Percentiles rank a stretch among this genome's conserved stretches.
These are phyloP conservation scores for Plantago rigida DNA, from an alignment of 305 asterid genomes.

Conservation along the genomic window DNA sequence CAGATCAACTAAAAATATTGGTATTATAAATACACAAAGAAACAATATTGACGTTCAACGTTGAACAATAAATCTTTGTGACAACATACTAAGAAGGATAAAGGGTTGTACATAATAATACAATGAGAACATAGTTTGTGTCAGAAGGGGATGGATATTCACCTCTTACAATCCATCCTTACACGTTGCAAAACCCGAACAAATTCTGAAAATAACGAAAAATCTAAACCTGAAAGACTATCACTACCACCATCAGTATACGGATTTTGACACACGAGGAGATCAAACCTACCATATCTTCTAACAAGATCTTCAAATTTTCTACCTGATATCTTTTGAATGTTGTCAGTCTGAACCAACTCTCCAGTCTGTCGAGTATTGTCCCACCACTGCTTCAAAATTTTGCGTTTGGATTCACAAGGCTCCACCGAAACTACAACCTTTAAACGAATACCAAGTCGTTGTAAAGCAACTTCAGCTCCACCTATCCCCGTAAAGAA, in stretches of 20 bases:
- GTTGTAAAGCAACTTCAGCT: slow-evolving; percentile 59
- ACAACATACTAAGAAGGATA: too few species aligned
- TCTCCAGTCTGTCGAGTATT: slow-evolving; percentile 52
- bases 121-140: not conserved
- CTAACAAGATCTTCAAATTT: slow-evolving; percentile 45
- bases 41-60: not conserved
- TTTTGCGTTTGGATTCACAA: slow-evolving; percentile 45
- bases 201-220: slow-evolving; percentile 60
- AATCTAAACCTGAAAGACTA: slow-evolving; percentile 40
- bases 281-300: slow-evolving; percentile 47
- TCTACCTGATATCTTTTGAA: slow-evolving; percentile 33
- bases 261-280: slow-evolving; percentile 65
- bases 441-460: slow-evolving; percentile 61
- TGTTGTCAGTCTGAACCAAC: slow-evolving; percentile 55
- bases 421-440: slow-evolving; percentile 61
- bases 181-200: slow-evolving; percentile 64
- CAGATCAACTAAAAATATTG: not conserved
- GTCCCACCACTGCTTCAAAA: slow-evolving; percentile 79
- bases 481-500: slow-evolving; percentile 70
- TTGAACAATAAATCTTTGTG: too few species aligned
- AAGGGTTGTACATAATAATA: not conserved
- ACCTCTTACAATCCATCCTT: slow-evolving; percentile 37
- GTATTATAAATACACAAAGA: too few species aligned
- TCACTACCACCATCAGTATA: slow-evolving; percentile 24
- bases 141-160: not conserved